Evolutionary conservation across 208 protist species (phyloP), one percentile per base, ranked within the genome.

Genomic region (Trypanosomatidae sp.): DNA sequence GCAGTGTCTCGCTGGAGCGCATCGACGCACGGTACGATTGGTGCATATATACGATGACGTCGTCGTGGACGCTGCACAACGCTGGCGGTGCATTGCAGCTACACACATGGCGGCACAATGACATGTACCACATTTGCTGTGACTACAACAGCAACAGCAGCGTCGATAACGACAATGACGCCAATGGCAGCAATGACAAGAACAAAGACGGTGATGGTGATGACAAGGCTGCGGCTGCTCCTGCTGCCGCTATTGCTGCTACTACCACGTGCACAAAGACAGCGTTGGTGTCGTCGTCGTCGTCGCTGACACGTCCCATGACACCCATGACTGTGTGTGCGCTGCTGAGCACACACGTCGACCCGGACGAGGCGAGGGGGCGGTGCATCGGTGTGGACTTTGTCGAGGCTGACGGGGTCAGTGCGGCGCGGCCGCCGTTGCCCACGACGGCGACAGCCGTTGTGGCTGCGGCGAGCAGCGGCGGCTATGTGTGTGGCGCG

Each of bases 81-180:
- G 63, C 70, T 7, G 78, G 79, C n/a, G 77, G 76, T 18, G 24
- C 21, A n/a, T n/a, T n/a, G n/a, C n/a, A n/a, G 16, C 38, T 70
- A 16, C 58, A 65, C 53, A 65, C 66, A 25, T 92, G 84, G 84
- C 64, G 70, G n/a, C 48, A 60, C 37, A 92, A 92, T 46, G 51
- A 66, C 33, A 84, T 87, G 68, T 72, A 65, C 43, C 71, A 46
- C 47, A 15, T 74, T 15, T 67, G 56, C 20, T 66, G 61, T 48
- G 46, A 32, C 18, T 54, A 65, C 24, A 52, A 47, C 15, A 39
- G 22, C 28, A 48, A 54, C 4, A 25, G 54, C 22, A 43, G 57
- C 43, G 30, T 58, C 51, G 10, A 75, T 48, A 87, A 84, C 40
- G 52, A 54, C 30, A 49, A 67, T 20, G 81, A 91, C 51, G 43